Conservation (phyloP, 2,329 filamentous ascomycete species). For the Trichoderma asperellum region DNA sequence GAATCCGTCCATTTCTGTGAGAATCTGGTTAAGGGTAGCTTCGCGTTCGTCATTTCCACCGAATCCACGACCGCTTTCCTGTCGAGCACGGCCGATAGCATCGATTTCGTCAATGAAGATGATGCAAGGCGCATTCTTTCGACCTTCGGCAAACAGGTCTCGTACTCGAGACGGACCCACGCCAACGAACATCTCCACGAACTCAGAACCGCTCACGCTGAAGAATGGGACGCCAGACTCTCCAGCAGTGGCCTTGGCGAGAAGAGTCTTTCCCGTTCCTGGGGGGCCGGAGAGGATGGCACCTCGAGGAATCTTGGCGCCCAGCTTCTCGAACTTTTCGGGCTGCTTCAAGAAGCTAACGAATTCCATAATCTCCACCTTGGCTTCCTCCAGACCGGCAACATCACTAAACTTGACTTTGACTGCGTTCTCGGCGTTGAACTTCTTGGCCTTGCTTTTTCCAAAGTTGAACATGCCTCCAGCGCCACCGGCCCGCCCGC, state of each 20-base stretch:
- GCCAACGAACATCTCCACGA: conserved; percentile 99
- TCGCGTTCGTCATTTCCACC: conserved; percentile 97
- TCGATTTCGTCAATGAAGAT: conserved; percentile 99
- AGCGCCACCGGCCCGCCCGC: conserved; percentile 58
- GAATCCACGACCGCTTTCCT: conserved; percentile 70
- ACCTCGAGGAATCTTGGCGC: conserved; percentile 95
- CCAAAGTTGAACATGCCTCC: conserved; percentile 94
- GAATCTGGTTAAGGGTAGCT: conserved; percentile 94
- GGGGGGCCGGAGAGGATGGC: conserved; percentile 97
- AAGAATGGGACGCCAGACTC: conserved; percentile 98
- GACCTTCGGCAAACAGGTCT: conserved; percentile 90
- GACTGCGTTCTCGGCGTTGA: conserved; percentile 95
- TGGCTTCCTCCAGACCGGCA: conserved; percentile 97
- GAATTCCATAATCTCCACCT: conserved; percentile 98
- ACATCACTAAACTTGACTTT: conserved; percentile 98
- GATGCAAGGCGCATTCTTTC: conserved; percentile 96
- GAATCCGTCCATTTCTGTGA: conserved; percentile 99
- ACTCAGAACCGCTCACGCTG: conserved; percentile 97
- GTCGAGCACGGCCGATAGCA: conserved; percentile 88
- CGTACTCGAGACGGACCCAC: conserved; percentile 94
- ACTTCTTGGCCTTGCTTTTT: conserved; percentile 93
- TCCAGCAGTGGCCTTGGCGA: conserved; percentile 96
- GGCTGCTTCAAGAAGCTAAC: conserved; percentile 96
- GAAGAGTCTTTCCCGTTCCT: conserved; percentile 95
- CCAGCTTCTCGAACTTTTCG: conserved; percentile 87